phyloP scores from a whole-genome alignment of 1,139 yeast genomes.

The Zygosaccharomyces sapae region DNA sequence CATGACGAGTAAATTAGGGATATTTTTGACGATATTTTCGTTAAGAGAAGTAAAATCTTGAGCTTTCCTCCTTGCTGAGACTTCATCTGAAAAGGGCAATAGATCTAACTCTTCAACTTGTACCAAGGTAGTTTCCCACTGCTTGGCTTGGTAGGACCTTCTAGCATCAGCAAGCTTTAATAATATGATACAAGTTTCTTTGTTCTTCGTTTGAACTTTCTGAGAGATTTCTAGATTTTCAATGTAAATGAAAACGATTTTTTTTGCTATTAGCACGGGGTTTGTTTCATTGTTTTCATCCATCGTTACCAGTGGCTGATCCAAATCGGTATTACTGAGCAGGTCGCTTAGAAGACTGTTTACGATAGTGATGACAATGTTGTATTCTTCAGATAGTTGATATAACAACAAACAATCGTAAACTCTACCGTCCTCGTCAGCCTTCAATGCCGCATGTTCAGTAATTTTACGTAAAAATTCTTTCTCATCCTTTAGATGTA shows the following conservation, averaged over 20 bases:
- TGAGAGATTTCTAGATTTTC: conserved; percentile 45
- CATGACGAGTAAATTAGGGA: conserved; percentile 76
- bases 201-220: conserved; percentile 47
- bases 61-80: conserved; percentile 50
- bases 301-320: conserved; percentile 46
- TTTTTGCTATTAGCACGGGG: conserved; percentile 53
- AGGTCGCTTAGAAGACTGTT: conserved; percentile 78
- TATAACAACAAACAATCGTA: conserved; percentile 82
- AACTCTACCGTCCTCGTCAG: conserved; percentile 88
- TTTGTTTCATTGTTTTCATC: conserved; percentile 40
- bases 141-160: conserved; percentile 51
- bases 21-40: conserved; percentile 68
- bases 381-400: conserved; percentile 84
- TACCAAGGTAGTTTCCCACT: conserved; percentile 59
- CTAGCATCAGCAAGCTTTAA: conserved; percentile 69
- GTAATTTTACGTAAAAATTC: conserved; percentile 64
- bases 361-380: conserved; percentile 70
- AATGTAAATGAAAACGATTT: conserved; percentile 49
- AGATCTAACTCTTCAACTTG: conserved; percentile 58
- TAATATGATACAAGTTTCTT: conserved; percentile 61
- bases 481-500: conserved; percentile 52
- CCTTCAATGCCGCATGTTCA: conserved; percentile 78
- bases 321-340: conserved; percentile 68
- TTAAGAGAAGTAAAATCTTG: conserved; percentile 59
- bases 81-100: conserved; percentile 52